These are phyloP conservation scores for Pyrenophora graminea DNA, from an alignment of 2,329 filamentous ascomycete species.

Conservation along the genomic window DNA sequence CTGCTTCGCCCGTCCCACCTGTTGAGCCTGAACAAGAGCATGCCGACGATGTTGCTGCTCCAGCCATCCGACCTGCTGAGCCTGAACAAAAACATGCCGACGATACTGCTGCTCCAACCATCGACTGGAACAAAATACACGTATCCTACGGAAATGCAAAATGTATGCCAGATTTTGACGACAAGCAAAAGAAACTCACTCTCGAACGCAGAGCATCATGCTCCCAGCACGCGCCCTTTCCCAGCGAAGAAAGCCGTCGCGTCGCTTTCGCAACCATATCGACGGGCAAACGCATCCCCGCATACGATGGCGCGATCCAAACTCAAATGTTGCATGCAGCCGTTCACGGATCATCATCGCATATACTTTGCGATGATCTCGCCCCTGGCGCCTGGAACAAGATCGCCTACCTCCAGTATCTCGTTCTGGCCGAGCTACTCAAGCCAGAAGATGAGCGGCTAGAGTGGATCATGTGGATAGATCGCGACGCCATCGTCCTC, in stretches of 20 bases:
- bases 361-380: constrained; percentile 49
- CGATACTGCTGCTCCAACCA: not conserved
- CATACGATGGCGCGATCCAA: constrained; percentile 49
- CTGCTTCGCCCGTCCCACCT: too few species aligned
- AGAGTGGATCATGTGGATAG: constrained; percentile 52
- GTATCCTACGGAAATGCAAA: constrained; percentile 21
- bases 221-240: constrained; percentile 19
- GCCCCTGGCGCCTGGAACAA: constrained; percentile 53
- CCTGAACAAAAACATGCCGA: too few species aligned
- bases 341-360: constrained; percentile 48
- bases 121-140: constrained; percentile 13
- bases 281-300: constrained; percentile 34
- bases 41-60: not conserved
- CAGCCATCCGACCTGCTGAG: not conserved
- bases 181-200: constrained; percentile 12
- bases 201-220: constrained; percentile 18
- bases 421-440: constrained; percentile 42
- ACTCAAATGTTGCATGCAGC: constrained; percentile 50
- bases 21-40: too few species aligned
- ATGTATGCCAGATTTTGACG: constrained; percentile 20
- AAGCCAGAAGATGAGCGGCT: constrained; percentile 47
- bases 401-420: constrained; percentile 50
- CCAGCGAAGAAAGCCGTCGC: constrained; percentile 13
- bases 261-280: constrained; percentile 46
- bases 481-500: constrained; percentile 51